phyloP scores from a whole-genome alignment of 2,329 filamentous ascomycete species.

The Golovinomyces cichoracearum region DNA sequence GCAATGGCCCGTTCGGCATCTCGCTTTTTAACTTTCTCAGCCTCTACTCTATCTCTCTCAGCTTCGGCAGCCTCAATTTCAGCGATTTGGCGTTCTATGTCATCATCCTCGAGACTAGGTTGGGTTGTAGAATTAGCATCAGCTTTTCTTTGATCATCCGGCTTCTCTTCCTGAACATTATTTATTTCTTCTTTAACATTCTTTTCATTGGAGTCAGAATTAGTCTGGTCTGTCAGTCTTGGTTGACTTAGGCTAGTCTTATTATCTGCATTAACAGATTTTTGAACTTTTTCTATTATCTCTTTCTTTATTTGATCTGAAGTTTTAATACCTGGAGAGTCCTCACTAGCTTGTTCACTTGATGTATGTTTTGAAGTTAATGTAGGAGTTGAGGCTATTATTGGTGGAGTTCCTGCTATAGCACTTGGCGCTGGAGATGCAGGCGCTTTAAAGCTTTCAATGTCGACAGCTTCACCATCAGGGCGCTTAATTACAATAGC shows the following conservation, averaged over 20 bases:
- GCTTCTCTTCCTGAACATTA: conserved; percentile 12
- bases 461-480: conserved; percentile 49
- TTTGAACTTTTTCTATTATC: conserved; percentile 31
- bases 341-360: conserved; percentile 40
- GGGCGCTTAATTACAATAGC: conserved; percentile 67
- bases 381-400: conserved; percentile 50
- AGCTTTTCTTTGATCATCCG: conserved; percentile 18
- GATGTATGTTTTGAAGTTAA: conserved; percentile 48
- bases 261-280: conserved; percentile 15
- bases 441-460: conserved; percentile 31
- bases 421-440: conserved; percentile 28
- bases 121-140: too few species aligned
- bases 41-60: conserved; percentile 14
- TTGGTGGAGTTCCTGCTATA: conserved; percentile 29
- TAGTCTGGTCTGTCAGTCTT: background rate
- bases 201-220: background rate
- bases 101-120: too few species aligned
- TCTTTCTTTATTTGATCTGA: conserved; percentile 62
- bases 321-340: conserved; percentile 31
- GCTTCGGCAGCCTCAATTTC: conserved; percentile 25
- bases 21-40: conserved; percentile 15
- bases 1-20: conserved; percentile 16
- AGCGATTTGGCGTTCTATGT: conserved; percentile 31
- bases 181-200: background rate
- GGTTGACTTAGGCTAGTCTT: conserved; percentile 12